Evolutionary conservation across 2,329 filamentous ascomycete species (phyloP).

Genomic region (Fusarium sp.): DNA sequence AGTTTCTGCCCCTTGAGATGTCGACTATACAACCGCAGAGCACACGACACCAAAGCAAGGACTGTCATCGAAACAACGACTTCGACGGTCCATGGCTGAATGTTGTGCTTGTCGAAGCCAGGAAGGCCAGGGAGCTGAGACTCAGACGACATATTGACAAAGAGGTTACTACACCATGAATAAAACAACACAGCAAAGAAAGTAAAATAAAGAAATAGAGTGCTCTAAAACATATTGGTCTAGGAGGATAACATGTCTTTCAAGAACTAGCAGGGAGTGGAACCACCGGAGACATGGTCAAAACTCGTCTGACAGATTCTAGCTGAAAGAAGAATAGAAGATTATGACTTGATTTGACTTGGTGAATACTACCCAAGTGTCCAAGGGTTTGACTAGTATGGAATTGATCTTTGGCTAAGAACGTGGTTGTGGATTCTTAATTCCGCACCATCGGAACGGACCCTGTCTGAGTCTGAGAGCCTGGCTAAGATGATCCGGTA

Average conservation of each 20-base stretch:
- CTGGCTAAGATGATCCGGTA: background rate
- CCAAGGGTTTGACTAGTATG: background rate
- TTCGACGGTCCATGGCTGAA: slow-evolving; percentile 57
- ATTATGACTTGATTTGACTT: background rate
- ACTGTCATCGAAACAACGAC: slow-evolving; percentile 56
- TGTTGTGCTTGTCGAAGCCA: slow-evolving; percentile 42
- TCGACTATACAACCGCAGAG: slow-evolving; percentile 55
- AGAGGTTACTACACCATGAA: background rate
- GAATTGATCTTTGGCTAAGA: background rate
- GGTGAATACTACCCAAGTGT: background rate
- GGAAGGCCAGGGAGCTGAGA: slow-evolving; percentile 39
- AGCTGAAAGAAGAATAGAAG: background rate
- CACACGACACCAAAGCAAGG: slow-evolving; percentile 53
- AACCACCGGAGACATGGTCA: background rate
- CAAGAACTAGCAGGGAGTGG: background rate
- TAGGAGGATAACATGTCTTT: background rate
- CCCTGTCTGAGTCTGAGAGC: background rate
- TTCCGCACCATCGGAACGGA: background rate
- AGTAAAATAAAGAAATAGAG: background rate
- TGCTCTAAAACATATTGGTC: slow-evolving; percentile 8
- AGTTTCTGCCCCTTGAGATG: slow-evolving; percentile 55
- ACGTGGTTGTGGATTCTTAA: slow-evolving; percentile 3
- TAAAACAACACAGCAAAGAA: background rate
- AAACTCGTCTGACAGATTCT: background rate
- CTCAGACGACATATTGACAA: slow-evolving; percentile 23